Conservation (phyloP, 768 basidiomycete genomes). For the Auricularia cornea region DNA sequence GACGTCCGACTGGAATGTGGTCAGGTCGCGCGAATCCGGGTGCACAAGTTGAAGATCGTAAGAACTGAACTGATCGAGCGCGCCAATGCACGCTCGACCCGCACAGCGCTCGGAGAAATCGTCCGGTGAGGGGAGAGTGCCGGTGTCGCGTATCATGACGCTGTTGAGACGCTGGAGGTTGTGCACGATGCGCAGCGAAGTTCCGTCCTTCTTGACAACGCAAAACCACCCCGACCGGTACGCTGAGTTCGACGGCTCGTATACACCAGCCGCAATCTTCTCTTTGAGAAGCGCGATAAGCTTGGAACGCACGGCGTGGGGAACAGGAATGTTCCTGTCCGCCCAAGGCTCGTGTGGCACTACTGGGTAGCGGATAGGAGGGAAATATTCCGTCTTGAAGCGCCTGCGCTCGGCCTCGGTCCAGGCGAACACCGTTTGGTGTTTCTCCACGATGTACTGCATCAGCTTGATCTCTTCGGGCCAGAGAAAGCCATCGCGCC, state of each 20-base stretch:
- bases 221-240: slow-evolving; percentile 35
- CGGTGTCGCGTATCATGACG: slow-evolving; percentile 30
- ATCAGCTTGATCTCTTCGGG: slow-evolving; percentile 20
- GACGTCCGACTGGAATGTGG: slow-evolving; percentile 33
- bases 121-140: slow-evolving; percentile 26
- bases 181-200: slow-evolving; percentile 25
- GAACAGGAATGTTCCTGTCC: slow-evolving; percentile 24
- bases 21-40: slow-evolving; percentile 27
- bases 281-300: slow-evolving; percentile 24
- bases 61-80: slow-evolving; percentile 20
- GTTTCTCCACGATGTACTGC: slow-evolving; percentile 7
- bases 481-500: slow-evolving; percentile 23
- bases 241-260: slow-evolving; percentile 30
- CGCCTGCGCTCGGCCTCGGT: slow-evolving; percentile 10
- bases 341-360: slow-evolving; percentile 31
- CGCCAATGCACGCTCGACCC: slow-evolving; percentile 19
- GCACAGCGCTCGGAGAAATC: slow-evolving; percentile 26
- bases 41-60: slow-evolving; percentile 27
- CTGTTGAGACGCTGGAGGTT: slow-evolving; percentile 30
- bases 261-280: slow-evolving; percentile 32
- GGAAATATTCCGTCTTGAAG: slow-evolving; percentile 18
- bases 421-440: slow-evolving; percentile 14
- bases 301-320: slow-evolving; percentile 19
- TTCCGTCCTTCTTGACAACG: slow-evolving; percentile 15
- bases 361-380: slow-evolving; percentile 26